Percentiles rank a stretch among this genome's conserved stretches.
Evolutionary conservation across 169 alveolate genomes (phyloP).

Genomic region (Eimeria sp.): DNA sequence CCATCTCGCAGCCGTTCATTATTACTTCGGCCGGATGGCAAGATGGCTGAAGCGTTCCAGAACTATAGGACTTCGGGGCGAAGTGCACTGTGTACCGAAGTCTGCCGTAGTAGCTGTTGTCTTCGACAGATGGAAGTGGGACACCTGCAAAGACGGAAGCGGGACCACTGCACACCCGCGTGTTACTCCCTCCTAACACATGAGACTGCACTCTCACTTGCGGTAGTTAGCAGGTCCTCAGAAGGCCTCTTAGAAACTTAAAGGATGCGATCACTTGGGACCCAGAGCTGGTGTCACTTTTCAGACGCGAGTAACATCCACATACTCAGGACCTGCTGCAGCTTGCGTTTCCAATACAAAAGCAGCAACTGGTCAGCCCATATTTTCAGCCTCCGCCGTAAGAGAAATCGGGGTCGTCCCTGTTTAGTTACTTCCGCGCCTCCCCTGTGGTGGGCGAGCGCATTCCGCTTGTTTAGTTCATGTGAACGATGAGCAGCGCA

Average conservation of each 20-base stretch:
- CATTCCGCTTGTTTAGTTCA: not conserved
- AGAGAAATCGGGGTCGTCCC: not conserved
- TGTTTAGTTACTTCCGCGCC: not conserved
- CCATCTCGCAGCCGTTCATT: not conserved
- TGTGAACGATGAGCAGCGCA: not conserved
- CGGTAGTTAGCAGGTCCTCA: not conserved
- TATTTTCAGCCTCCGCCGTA: not conserved
- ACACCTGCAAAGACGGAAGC: not conserved
- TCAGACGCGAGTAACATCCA: constrained; percentile 6
- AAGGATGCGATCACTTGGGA: not conserved
- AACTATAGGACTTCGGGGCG: not conserved
- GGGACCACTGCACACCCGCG: not conserved
- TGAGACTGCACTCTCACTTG: not conserved
- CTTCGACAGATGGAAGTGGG: not conserved
- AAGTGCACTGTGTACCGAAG: not conserved
- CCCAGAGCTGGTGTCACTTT: not conserved
- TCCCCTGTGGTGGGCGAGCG: not conserved
- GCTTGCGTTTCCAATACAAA: constrained; percentile 35
- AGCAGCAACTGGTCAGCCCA: constrained; percentile 1
- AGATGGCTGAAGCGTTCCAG: not conserved
- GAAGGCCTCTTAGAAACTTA: not conserved
- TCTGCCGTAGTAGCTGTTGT: not conserved
- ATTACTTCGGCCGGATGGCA: not conserved
- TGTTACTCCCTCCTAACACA: not conserved
- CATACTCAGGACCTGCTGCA: not conserved